Evolutionary conservation across 805 yeast genomes (phyloP), one percentile per base, ranked within the genome.

Genomic region (Wickerhamomyces kurtzmanii): DNA sequence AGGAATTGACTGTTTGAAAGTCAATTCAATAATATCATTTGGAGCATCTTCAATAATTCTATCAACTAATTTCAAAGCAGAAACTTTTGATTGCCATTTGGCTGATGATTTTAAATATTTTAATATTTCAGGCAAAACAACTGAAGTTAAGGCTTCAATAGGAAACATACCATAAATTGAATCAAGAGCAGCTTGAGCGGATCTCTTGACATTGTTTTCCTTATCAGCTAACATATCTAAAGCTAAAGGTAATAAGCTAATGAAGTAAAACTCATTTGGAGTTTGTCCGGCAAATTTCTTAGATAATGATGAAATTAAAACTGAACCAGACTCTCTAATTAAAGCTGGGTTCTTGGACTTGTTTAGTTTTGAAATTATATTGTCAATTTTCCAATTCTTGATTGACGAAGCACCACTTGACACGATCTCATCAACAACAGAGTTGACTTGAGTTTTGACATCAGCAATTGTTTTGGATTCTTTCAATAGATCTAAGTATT

Each of bases 31-130:
- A 44, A 83, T 66, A 58, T 91, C 97, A 22, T 79, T 72, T 32
- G 96, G 91, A 23, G 80, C 75, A 27, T 81, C 85, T 36, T 72
- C 84, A 34, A 81, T 65, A 31, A 87, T 66, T 49, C 66, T 75
- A 50, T 86, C 94, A 31, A 87, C 57, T 5, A 75, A 47, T 40
- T 70, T 73, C 48, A 89, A 65, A 29, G 91, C 89, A 12, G 79
- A 93, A 23, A 83, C 45, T 55, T 89, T 89, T 27, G 85, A 70
- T 55, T 84, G 91, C 94, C 96, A 87, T 57, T 87, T 89, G 25
- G 96, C 94, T 31, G 94, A 74, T 3, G 87, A 73, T 35, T 67
- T 62, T 42, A 89, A 67, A 51, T 81, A 86, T 5, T 43, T 52
- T 35, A 82, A 53, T 19, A 86, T 49, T 31, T 59, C 65, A 31